Conservation (phyloP, 306 rosid species). For the Cucurbita ficifolia region DNA sequence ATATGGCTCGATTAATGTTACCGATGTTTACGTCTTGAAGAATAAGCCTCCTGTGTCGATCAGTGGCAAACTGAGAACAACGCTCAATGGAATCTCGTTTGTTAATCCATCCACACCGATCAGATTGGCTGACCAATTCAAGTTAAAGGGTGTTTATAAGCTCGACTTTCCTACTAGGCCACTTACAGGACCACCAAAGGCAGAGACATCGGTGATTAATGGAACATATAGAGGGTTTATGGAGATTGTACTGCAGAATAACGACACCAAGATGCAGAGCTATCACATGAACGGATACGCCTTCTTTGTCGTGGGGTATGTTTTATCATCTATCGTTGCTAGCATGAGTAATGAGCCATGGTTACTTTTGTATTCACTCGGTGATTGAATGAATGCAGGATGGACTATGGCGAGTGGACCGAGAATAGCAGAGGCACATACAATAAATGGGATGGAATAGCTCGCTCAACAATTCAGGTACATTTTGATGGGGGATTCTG, state of each 20-base stretch:
- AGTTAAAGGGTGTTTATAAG: conserved; percentile 68
- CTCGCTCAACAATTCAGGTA: conserved; percentile 80
- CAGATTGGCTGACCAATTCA: conserved; percentile 67
- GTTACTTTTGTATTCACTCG: not conserved
- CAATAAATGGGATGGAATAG: conserved; percentile 98
- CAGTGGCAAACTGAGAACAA: conserved; percentile 50
- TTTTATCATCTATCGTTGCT: conserved; percentile 7
- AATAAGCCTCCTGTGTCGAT: conserved; percentile 55
- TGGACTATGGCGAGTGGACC: conserved; percentile 95
- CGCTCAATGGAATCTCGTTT: conserved; percentile 69
- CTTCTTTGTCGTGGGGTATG: conserved; percentile 82
- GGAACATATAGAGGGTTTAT: conserved; percentile 87
- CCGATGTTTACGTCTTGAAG: conserved; percentile 64
- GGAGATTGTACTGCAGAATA: conserved; percentile 81
- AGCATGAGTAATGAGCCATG: not conserved
- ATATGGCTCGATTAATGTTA: conserved; percentile 91
- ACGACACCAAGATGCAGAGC: conserved; percentile 80
- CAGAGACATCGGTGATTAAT: conserved; percentile 68
- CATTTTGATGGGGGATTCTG: not conserved
- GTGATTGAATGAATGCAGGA: conserved; percentile 36
- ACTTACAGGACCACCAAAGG: conserved; percentile 43
- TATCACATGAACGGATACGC: conserved; percentile 88
- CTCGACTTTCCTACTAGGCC: conserved; percentile 81
- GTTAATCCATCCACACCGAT: conserved; percentile 72
- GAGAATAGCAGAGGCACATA: conserved; percentile 93